These are phyloP conservation scores for Chaetomium sp. DNA, from an alignment of 2,329 filamentous ascomycete genomes.

Conservation along the genomic window DNA sequence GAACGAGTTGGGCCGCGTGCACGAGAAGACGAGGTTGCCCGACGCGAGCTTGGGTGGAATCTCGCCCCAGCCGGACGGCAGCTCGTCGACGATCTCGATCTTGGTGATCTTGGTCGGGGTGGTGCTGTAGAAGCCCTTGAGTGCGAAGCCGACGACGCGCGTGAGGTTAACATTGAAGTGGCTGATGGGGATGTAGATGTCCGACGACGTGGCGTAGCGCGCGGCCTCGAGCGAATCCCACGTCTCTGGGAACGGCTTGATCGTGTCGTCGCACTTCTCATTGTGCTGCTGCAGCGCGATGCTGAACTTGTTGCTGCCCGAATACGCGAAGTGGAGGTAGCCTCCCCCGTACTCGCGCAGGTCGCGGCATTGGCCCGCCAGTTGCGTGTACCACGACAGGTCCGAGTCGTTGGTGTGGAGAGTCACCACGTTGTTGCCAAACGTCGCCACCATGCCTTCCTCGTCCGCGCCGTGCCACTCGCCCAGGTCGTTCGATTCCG, in stretches of 20 bases:
- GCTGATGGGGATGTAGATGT: conserved; percentile 60
- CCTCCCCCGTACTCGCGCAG: conserved; percentile 46
- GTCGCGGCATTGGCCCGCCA: conserved; percentile 47
- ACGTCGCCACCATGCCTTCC: conserved; percentile 43
- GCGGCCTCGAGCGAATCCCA: conserved; percentile 61
- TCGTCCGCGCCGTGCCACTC: conserved; percentile 64
- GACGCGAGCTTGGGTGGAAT: conserved; percentile 56
- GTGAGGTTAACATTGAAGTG: conserved; percentile 59
- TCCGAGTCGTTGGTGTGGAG: conserved; percentile 51
- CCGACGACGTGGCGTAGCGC: conserved; percentile 46
- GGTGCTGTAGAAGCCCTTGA: conserved; percentile 57
- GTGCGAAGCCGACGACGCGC: conserved; percentile 50
- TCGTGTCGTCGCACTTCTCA: conserved; percentile 45
- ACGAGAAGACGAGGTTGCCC: conserved; percentile 55
- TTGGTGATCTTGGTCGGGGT: conserved; percentile 45
- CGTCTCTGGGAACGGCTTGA: conserved; percentile 57
- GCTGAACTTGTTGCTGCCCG: conserved; percentile 56
- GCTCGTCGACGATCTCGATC: conserved; percentile 53
- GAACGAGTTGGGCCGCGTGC: conserved; percentile 62
- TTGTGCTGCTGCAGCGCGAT: conserved; percentile 64
- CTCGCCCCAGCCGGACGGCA: conserved; percentile 42
- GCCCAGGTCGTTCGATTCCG: conserved; percentile 50
- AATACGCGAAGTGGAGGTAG: conserved; percentile 60
- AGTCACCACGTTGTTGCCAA: conserved; percentile 45
- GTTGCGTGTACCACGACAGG: conserved; percentile 27